Percentiles rank a stretch among this genome's conserved stretches.
These are phyloP conservation scores for Kodamaea sp. DNA, from an alignment of 1,139 yeast species.

Conservation along the genomic window DNA sequence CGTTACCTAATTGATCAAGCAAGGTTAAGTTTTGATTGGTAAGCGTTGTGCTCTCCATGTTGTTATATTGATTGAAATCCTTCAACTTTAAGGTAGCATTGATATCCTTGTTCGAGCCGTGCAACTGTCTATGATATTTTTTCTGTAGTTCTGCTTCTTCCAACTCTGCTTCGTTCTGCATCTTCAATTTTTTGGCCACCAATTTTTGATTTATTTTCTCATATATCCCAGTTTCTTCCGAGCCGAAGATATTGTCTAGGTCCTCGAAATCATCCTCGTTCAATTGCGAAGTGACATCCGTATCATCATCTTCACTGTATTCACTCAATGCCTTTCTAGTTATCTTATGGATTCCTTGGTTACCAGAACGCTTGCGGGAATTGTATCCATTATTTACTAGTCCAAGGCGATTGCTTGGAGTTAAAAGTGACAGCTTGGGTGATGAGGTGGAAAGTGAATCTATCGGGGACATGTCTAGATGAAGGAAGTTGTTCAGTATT, in stretches of 20 bases:
- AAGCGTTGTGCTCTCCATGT: constrained; percentile 10
- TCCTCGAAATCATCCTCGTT: constrained; percentile 47
- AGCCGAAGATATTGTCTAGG: constrained; percentile 41
- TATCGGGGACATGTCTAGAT: constrained; percentile 13
- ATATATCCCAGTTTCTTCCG: constrained; percentile 41
- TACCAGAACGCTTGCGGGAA: background rate
- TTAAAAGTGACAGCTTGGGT: constrained; percentile 21
- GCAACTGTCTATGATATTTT: constrained; percentile 17
- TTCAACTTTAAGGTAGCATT: constrained; percentile 31
- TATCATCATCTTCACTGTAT: constrained; percentile 41
- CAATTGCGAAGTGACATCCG: constrained; percentile 43
- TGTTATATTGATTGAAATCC: constrained; percentile 25
- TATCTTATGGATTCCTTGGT: constrained; percentile 6
- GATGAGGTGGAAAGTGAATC: constrained; percentile 28
- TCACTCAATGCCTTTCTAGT: constrained; percentile 30
- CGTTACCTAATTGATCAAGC: constrained; percentile 34
- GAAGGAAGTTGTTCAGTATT: constrained; percentile 4
- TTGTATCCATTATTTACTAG: constrained; percentile 4
- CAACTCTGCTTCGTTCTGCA: constrained; percentile 35
- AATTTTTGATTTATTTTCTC: constrained; percentile 18
- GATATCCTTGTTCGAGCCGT: constrained; percentile 16
- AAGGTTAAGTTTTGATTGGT: constrained; percentile 19
- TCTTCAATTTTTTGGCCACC: constrained; percentile 27
- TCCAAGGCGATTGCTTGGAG: constrained; percentile 11
- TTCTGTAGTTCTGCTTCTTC: constrained; percentile 35